Evolutionary conservation across 2,329 filamentous ascomycete genomes (phyloP).

Genomic region (Xenoacremonium recifei): DNA sequence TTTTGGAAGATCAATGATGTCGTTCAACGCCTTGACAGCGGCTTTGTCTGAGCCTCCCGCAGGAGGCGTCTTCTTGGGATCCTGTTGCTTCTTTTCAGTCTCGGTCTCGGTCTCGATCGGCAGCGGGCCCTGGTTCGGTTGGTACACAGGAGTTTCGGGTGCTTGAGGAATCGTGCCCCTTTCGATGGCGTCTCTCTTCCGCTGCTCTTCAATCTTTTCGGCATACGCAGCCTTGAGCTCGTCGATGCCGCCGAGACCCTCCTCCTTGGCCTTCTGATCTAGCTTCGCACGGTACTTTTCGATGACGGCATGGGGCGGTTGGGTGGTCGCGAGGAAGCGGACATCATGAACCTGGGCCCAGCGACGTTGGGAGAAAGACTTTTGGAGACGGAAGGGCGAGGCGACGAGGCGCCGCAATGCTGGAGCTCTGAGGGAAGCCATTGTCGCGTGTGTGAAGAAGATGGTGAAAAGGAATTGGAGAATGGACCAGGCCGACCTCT

Average conservation of each 20-base stretch:
- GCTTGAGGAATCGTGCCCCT: constrained; percentile 36
- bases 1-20: constrained; percentile 76
- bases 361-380: constrained; percentile 61
- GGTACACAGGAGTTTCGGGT: constrained; percentile 34
- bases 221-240: constrained; percentile 80
- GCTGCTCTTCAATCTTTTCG: constrained; percentile 74
- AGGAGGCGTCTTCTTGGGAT: constrained; percentile 11
- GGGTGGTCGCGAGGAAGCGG: constrained; percentile 81
- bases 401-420: constrained; percentile 46
- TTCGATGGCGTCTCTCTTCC: constrained; percentile 62
- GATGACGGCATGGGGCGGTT: constrained; percentile 62
- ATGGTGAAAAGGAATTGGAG: not conserved
- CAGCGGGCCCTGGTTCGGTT: constrained; percentile 31
- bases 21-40: constrained; percentile 46
- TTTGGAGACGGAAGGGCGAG: constrained; percentile 30
- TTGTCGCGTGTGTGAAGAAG: constrained; percentile 23
- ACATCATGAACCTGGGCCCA: constrained; percentile 93
- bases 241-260: constrained; percentile 68
- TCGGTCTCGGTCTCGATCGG: constrained; percentile 24
- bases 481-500: constrained; percentile 2
- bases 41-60: constrained; percentile 24
- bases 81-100: constrained; percentile 9
- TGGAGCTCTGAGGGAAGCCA: constrained; percentile 49
- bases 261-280: constrained; percentile 72
- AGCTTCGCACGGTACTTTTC: constrained; percentile 91